These are phyloP conservation scores for Debaryomyces tyrocola DNA, from an alignment of 805 yeast species.

Conservation along the genomic window DNA sequence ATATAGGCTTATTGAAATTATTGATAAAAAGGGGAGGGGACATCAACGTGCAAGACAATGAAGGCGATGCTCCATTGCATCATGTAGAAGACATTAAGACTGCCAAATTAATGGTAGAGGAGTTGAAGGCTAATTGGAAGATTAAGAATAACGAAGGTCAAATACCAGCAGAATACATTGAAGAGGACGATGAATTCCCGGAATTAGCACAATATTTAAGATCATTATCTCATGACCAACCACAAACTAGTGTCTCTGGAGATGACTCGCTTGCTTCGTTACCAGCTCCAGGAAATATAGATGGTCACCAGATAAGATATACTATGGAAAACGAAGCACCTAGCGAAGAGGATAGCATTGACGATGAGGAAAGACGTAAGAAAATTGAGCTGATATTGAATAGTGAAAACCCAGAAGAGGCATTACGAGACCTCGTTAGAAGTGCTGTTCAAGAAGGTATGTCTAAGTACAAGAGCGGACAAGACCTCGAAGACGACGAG, in stretches of 20 bases:
- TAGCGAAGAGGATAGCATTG: constrained; percentile 33
- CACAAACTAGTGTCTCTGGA: constrained; percentile 1
- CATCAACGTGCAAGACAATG: constrained; percentile 76
- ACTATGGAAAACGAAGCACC: constrained; percentile 48
- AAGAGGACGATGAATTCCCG: constrained; percentile 84
- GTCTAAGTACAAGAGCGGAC: constrained; percentile 23
- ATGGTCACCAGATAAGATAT: constrained; percentile 57
- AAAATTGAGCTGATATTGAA: constrained; percentile 69
- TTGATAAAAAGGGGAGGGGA: constrained; percentile 68
- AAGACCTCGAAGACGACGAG: constrained; percentile 20
- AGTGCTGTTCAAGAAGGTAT: constrained; percentile 64
- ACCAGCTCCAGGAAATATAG: constrained; percentile 38
- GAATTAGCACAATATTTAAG: constrained; percentile 69
- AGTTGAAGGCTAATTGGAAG: constrained; percentile 64
- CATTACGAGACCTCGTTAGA: constrained; percentile 64
- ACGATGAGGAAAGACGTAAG: constrained; percentile 56
- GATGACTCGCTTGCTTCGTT: constrained; percentile 16
- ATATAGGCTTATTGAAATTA: constrained; percentile 60
- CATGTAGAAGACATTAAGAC: constrained; percentile 72
- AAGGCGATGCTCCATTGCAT: constrained; percentile 95
- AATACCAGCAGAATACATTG: constrained; percentile 71
- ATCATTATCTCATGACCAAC: constrained; percentile 35
- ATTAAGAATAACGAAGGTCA: constrained; percentile 70
- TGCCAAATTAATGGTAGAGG: constrained; percentile 68
- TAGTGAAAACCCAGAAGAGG: constrained; percentile 81